These are phyloP conservation scores for Pyricularia pennisetigena DNA, from an alignment of 2,329 filamentous ascomycete species.

Conservation along the genomic window DNA sequence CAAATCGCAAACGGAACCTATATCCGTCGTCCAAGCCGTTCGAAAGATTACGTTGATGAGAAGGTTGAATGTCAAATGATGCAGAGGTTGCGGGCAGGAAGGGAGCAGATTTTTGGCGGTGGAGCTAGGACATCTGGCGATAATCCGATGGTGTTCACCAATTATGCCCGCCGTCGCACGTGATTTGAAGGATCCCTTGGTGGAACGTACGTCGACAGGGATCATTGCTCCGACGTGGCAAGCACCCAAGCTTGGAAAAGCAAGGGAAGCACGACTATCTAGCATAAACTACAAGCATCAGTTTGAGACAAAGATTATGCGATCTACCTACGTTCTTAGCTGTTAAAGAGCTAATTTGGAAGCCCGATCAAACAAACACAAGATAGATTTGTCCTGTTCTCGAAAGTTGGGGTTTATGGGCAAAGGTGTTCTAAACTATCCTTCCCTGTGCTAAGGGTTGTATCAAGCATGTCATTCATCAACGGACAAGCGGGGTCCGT, in stretches of 20 bases:
- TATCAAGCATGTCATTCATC: constrained; percentile 1
- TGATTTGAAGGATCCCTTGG: background rate
- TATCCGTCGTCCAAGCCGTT: background rate
- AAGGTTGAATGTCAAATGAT: background rate
- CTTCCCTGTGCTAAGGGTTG: background rate
- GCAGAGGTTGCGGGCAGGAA: background rate
- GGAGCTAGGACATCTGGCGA: constrained; percentile 1
- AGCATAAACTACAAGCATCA: background rate
- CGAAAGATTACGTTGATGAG: background rate
- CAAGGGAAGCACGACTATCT: background rate
- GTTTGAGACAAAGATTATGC: background rate
- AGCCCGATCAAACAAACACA: background rate
- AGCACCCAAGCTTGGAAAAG: background rate
- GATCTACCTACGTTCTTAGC: background rate
- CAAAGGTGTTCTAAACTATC: background rate
- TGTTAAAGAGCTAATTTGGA: background rate
- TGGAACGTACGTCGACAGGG: background rate
- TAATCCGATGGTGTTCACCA: constrained; percentile 2
- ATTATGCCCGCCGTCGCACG: background rate
- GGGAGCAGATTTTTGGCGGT: background rate
- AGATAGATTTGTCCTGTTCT: background rate
- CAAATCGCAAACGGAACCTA: background rate
- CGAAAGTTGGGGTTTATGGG: background rate
- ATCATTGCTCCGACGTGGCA: background rate
- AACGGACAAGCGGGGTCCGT: background rate